Evolutionary conservation across 2,329 filamentous ascomycete genomes (phyloP), one percentile per base, ranked within the genome.

Genomic region (Penicillium sp.): DNA sequence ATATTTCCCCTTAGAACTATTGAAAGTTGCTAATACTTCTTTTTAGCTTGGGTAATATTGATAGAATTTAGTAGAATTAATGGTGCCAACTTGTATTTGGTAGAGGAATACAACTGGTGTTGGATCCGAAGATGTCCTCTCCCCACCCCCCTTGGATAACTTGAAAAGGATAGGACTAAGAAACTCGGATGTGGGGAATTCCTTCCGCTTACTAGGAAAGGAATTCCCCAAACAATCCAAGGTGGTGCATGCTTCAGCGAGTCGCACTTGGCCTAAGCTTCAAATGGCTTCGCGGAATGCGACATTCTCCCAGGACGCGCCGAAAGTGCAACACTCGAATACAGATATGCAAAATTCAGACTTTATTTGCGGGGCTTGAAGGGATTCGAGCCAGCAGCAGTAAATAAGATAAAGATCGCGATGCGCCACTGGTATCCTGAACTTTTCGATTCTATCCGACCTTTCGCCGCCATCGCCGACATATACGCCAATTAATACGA

Each of bases 371-470:
- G 51, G 55, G 48, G 46, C 53, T 54, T 21, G 51, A 21, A 28
- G 31, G 43, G 24, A 33, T 43, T 36, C 4, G n/a, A 40, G 34
- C 5, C 42, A 19, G 24, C 50, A 52, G 3, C 48, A 36, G 33
- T 43, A 29, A 29, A 19, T n/a, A 28, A 44, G 39, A 59, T 65
- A 64, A 65, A 60, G 56, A 57, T 56, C 58, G 48, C 46, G 40
- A 49, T 51, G 59, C 55, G 60, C 63, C 61, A 58, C 57, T 11
- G 49, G 33, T 8, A 51, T 56, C 46, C 19, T 24, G 23, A 2
- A 1, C 11, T 43, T 29, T 40, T 28, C 10, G 33, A 9, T 42
- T 48, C 11, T 45, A 58, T 58, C 53, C 36, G 28, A 33, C 26
- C 26, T 23, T 45, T 49, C 33, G 34, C 52, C 47, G 51, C 42